Percentiles rank a stretch among this genome's conserved stretches.
These are phyloP conservation scores for Microcyclosporella mali DNA, from an alignment of 2,329 filamentous ascomycete species.

Conservation along the genomic window DNA sequence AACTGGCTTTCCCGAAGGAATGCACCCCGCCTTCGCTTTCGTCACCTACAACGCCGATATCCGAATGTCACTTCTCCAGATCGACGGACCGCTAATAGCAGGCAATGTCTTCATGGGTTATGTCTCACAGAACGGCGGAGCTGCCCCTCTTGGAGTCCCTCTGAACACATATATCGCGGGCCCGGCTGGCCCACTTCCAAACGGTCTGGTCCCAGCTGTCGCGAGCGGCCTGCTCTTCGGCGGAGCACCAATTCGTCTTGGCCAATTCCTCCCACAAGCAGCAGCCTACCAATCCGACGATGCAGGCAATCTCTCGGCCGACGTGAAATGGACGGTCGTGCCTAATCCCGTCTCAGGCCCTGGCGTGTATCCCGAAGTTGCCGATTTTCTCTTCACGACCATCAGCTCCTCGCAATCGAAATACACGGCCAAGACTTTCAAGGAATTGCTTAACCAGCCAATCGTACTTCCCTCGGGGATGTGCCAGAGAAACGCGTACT, in stretches of 20 bases:
- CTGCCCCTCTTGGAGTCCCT: conserved; percentile 11
- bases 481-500: conserved; percentile 23
- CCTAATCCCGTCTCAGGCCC: conserved; percentile 22
- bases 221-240: conserved; percentile 18
- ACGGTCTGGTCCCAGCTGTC: conserved; percentile 19
- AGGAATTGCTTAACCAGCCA: conserved; percentile 20
- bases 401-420: conserved; percentile 1
- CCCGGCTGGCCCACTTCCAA: conserved; percentile 13
- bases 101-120: conserved; percentile 14
- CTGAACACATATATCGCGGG: conserved; percentile 17
- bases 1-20: conserved; percentile 14
- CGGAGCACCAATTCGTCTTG: conserved; percentile 16
- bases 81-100: conserved; percentile 15
- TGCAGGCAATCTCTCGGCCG: conserved; percentile 8
- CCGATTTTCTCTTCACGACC: conserved; percentile 16
- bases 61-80: conserved; percentile 20
- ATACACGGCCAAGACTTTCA: conserved; percentile 15
- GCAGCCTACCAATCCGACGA: conserved; percentile 16
- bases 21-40: conserved; percentile 18
- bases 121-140: conserved; percentile 9
- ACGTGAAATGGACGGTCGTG: conserved; percentile 16
- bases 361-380: conserved; percentile 19
- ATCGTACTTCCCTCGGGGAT: conserved; percentile 10
- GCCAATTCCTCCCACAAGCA: conserved; percentile 13
- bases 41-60: conserved; percentile 16